Evolutionary conservation across 2,329 filamentous ascomycete genomes (phyloP).

Genomic region (Waltergamsia citrina): DNA sequence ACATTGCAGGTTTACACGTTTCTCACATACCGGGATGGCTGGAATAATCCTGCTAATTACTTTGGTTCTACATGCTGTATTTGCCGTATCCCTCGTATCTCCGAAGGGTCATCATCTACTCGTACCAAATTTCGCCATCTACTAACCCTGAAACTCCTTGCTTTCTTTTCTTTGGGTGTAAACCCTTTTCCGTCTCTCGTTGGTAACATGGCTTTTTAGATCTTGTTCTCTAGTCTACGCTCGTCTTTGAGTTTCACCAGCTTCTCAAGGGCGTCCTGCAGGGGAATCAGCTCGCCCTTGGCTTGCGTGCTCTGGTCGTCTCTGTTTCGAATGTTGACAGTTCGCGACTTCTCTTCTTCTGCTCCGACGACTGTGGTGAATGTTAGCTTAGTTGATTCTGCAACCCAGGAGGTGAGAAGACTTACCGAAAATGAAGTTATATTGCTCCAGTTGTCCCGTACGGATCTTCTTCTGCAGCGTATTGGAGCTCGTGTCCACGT

Average conservation of each 20-base stretch:
- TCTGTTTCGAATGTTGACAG: constrained; percentile 55
- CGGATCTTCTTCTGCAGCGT: constrained; percentile 87
- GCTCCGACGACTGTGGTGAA: constrained; percentile 45
- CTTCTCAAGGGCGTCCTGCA: constrained; percentile 48
- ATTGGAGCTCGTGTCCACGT: constrained; percentile 54
- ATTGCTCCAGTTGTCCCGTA: constrained; percentile 69
- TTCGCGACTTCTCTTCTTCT: constrained; percentile 48
- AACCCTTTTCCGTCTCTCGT: too few species aligned
- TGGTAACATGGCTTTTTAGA: constrained; percentile 6
- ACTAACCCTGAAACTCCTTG: too few species aligned
- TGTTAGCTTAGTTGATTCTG: constrained; percentile 1
- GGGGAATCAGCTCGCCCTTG: constrained; percentile 47
- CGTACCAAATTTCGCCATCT: too few species aligned
- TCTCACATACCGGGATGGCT: too few species aligned
- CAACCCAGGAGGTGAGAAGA: background rate
- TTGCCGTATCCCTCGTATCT: too few species aligned
- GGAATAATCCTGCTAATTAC: too few species aligned
- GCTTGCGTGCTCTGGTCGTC: constrained; percentile 53
- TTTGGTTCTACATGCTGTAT: too few species aligned
- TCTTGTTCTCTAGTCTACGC: constrained; percentile 24
- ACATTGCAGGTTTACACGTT: too few species aligned
- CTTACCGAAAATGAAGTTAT: constrained; percentile 73
- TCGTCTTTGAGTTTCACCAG: constrained; percentile 41
- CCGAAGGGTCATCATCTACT: too few species aligned
- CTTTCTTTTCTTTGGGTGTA: too few species aligned